Evolutionary conservation across 2,329 filamentous ascomycete species (phyloP), one percentile per base, ranked within the genome.

Genomic region (Neoscytalidium dimidiatum): DNA sequence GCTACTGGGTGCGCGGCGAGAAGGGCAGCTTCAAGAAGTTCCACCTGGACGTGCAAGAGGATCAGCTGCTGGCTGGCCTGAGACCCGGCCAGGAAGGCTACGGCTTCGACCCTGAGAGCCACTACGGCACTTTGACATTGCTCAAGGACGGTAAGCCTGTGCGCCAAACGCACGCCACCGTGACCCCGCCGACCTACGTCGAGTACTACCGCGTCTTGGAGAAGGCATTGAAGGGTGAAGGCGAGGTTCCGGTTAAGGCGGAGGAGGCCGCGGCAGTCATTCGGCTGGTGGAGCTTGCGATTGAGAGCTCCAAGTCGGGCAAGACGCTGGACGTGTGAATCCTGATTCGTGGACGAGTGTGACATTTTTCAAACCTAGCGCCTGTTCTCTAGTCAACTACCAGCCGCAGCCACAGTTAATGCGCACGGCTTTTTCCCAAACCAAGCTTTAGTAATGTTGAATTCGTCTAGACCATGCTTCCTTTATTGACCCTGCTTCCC

Each of bases 1-100:
- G 91, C 43, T 94, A 89, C 81, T 94, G 91, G 91, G 82, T 94
- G 9, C 83, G 91, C 28, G 92, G 92, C 23, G 86, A 86, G 19
- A 88, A 89, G 77, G 92, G 90, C 0, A 90, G 86, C 72, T 94
- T 89, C 78, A 89, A 86, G 80, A 94, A 94, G 82, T 84, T 77
- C 74, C 78, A 85, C 62, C 81, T 94, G 2, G 92, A 95, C 74
- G 80, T 87, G 1, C 91, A 94, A 77, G 92, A 95, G 79, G 86
- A 88, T 64, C 90, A 92, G 75, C 83, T 94, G 62, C 86, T 86
- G 74, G 82, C 79, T 1, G 91, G 91, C 8, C 76, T 85, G 69
- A 84, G 82, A 74, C 87, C 88, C 6, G 82, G 83, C 0, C 87
- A 91, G 64, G 74, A 81, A 3, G 84, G 80, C 3, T 94, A 92